A percentile compares a stretch with the other conserved stretches of the same genome.
Evolutionary conservation across 306 rosid species (phyloP).

Genomic region (Astragalus glycyphyllos): DNA sequence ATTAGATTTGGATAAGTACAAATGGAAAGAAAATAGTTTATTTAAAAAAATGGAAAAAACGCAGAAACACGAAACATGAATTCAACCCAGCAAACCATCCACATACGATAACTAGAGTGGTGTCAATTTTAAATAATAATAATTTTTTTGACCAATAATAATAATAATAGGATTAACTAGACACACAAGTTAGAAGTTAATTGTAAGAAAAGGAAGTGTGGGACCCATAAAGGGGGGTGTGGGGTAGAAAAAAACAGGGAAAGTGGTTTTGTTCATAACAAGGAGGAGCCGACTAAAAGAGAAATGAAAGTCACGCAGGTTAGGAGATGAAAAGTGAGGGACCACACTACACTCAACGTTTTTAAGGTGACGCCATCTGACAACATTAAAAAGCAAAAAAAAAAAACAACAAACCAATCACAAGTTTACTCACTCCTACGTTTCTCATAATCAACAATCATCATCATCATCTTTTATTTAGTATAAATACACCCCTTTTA

Average conservation of each 20-base stretch:
- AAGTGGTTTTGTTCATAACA: conserved; percentile 25
- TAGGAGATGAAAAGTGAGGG: neutral
- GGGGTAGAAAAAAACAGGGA: conserved; percentile 1
- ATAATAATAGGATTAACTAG: neutral
- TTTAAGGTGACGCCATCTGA: neutral
- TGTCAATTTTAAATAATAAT: neutral
- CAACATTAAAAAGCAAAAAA: neutral
- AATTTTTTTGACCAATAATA: no score
- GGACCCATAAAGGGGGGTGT: no score
- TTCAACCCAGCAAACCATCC: neutral
- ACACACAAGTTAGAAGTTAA: conserved; percentile 20
- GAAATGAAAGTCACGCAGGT: neutral
- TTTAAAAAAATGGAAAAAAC: neutral
- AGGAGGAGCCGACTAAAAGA: neutral
- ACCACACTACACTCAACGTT: no score
- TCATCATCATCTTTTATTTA: no score
- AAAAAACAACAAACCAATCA: neutral
- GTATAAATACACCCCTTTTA: neutral
- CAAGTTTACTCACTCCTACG: neutral
- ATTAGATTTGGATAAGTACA: neutral
- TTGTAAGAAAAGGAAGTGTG: conserved; percentile 24
- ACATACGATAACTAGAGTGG: neutral
- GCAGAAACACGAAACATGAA: neutral
- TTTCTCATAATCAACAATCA: neutral
- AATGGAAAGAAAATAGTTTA: neutral